These are phyloP conservation scores for Linnemannia schmuckeri DNA, from an alignment of 192 early-diverging fungal species.

Conservation along the genomic window DNA sequence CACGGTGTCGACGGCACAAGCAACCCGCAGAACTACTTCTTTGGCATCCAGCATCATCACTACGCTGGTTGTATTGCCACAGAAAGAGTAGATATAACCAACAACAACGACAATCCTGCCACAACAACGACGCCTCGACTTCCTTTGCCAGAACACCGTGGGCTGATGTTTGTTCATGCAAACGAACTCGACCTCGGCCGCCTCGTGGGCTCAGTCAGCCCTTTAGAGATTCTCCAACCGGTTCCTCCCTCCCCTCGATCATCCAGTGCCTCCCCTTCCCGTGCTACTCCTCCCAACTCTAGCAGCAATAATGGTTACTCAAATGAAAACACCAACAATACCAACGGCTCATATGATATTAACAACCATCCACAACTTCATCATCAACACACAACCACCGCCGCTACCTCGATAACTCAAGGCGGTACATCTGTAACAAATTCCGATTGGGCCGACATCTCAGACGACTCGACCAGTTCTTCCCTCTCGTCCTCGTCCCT, in stretches of 20 bases:
- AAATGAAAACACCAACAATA: neutral
- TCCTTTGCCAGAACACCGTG: conserved; percentile 54
- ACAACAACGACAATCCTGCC: neutral
- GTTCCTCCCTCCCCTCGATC: conserved; percentile 27
- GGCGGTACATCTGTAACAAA: conserved; percentile 7
- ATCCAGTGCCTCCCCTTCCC: neutral
- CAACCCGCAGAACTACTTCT: conserved; percentile 66
- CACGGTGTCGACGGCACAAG: conserved; percentile 69
- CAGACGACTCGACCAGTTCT: conserved; percentile 31
- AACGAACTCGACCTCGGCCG: conserved; percentile 45
- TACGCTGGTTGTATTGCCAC: conserved; percentile 20
- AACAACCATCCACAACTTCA: conserved; percentile 50
- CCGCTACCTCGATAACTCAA: too few species aligned
- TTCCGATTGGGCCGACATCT: conserved; percentile 35
- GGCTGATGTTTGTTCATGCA: conserved; percentile 55
- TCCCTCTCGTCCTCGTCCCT: conserved; percentile 32
- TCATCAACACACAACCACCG: conserved; percentile 31
- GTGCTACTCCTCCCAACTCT: neutral
- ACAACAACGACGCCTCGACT: conserved; percentile 11
- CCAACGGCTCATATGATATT: conserved; percentile 25
- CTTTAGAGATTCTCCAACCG: conserved; percentile 60
- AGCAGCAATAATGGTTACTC: neutral
- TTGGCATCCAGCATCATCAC: conserved; percentile 58
- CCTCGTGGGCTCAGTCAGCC: conserved; percentile 64
- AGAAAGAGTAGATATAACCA: neutral